Base-by-base conservation (phyloP, 2,329 filamentous ascomycete species). In the Coleophoma crateriformis region DNA sequence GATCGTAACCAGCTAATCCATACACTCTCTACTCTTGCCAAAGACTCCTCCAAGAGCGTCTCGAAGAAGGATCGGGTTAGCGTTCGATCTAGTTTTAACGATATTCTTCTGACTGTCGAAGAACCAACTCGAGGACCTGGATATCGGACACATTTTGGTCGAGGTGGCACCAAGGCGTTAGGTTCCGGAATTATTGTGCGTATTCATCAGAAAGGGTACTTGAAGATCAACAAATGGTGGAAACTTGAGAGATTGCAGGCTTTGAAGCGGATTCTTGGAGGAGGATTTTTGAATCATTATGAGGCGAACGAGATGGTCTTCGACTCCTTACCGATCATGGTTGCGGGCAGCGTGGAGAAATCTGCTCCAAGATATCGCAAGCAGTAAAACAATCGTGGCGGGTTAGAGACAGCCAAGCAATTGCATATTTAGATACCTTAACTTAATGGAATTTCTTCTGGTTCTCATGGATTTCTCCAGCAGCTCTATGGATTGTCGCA, bases 171-270 rank as follows among this genome's bases (percentile, higher is more conserved):
- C 22, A 71, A 71, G 20, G 72, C 75, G 45, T 82, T 83, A 53
- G 84, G 84, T 6, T 83, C 77, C 51, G 74, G 82, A 50, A 71
- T 86, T 68, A 77, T 70, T 11, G 72, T 88, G 37, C 76, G 77
- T 49, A 78, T 88, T 49, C 73, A 77, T 47, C 72, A 73, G 19
- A 76, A 74, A 43, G 78, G 81, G 3, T 74, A 77, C 47, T 78
- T 88, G 71, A 75, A 71, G 46, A 81, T 88, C 46, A 83, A 88
- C 64, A 77, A 78, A 55, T 89, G 85, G 85, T 88, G 85, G 85
- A 88, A 88, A 66, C 70, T 87, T 58, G 73, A 81, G 57, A 73
- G 84, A 32, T 66, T 87, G 46, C 79, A 82, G 52, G 76, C 77
- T 3, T 66, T 88, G 47, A 76, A 81, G 60, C 68, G 83, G 37